Base-by-base conservation (phyloP, 2,329 filamentous ascomycete species). In the Aspergillus jensenii region DNA sequence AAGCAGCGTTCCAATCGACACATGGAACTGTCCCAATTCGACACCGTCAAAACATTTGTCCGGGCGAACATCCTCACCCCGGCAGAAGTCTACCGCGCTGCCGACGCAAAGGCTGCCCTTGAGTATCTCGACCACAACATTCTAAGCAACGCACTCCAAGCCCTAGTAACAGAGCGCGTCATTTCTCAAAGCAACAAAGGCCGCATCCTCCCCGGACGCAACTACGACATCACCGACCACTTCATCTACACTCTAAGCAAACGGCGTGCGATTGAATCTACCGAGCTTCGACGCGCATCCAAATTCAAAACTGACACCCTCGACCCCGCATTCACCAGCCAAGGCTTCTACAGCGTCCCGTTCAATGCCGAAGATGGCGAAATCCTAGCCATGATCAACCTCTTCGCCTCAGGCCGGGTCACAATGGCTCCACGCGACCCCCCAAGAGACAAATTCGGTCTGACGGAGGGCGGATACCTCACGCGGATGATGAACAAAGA, bases 61-160 rank as follows among this genome's bases (percentile, higher is more conserved):
- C 75, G 79, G 12, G 77, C 80, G 19, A 81, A 80, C 41, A 66
- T 80, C 27, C 66, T 79, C 35, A 78, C 79, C 0, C 69, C 74
- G 2, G 73, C 79, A 47, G 70, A 75, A 19, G 69, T 65, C 2
- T 82, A 80, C 61, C 62, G 74, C 39, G 63, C 76, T 1, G 56
- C 55, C 4, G 67, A 74, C n/a, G 78, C 79, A 55, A 58, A 67
- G 19, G 37, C 73, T 62, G 65, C 70, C 56, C 62, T 78, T 11
- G 62, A 61, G 7, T 62, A 57, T 3, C 68, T 78, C 47, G 67
- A 70, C 12, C 71, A 76, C 19, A 54, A 58, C 1, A 64, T 76
- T 3, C 66, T 81, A 39, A 65, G 70, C n/a, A 65, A 68, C 8
- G 78, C 77, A 1, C 64, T 79, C 3, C 74, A 76, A 55, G 68